A percentile compares a stretch with the other conserved stretches of the same genome.
Conservation (phyloP, 345 rosid species). For the Bretschneidera sinensis region DNA sequence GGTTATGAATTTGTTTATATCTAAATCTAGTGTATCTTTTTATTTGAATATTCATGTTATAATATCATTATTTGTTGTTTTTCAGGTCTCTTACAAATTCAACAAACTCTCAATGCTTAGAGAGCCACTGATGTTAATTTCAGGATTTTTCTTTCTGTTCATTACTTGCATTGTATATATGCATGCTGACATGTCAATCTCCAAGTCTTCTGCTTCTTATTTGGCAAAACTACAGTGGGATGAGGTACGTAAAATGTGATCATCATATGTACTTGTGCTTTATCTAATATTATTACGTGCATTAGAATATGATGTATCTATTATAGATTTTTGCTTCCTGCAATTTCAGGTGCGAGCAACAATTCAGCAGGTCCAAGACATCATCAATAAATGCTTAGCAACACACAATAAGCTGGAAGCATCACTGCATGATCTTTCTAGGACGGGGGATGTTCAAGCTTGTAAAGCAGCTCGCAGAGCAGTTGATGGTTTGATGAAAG, state of each 20-base stretch:
- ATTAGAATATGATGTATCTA: neutral
- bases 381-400: constrained; percentile 59
- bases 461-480: constrained; percentile 87
- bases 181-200: constrained; percentile 83
- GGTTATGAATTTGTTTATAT: neutral
- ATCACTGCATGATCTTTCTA: constrained; percentile 80
- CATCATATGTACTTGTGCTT: neutral
- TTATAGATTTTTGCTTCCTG: neutral
- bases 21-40: neutral
- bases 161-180: constrained; percentile 64
- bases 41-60: neutral
- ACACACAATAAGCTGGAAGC: constrained; percentile 82
- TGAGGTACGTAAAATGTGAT: constrained; percentile 47
- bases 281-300: neutral
- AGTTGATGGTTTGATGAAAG: constrained; percentile 71
- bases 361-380: constrained; percentile 55
- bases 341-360: constrained; percentile 64
- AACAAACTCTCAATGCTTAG: constrained; percentile 66
- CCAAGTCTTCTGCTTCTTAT: constrained; percentile 88
- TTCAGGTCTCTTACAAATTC: constrained; percentile 88
- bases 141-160: constrained; percentile 72
- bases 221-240: constrained; percentile 97
- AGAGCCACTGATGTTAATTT: constrained; percentile 87
- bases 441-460: constrained; percentile 87
- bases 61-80: neutral